Base-by-base conservation (phyloP, 371 early-diverging fungal species). In the Apophysomyces sp. region DNA sequence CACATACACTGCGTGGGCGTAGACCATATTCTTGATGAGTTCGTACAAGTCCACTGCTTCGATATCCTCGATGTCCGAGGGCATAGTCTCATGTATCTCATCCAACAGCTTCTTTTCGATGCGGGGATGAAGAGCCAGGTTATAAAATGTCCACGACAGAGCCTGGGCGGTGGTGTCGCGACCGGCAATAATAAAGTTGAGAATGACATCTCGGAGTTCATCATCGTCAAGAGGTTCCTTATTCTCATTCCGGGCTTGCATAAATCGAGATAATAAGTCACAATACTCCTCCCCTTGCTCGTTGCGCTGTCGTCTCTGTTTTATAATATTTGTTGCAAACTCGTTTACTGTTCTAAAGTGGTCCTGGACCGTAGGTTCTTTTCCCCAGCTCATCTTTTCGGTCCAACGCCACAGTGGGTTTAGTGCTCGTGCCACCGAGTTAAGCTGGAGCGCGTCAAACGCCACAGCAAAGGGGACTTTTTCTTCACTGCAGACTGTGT, bases 161-260 rank as follows among this genome's bases (percentile, higher is more conserved):
- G 90, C 82, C 56, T 88, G 86, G 0, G 92, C 92, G 2, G 92
- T 92, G 0, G 91, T 91, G 40, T 88, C 89, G 41, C 89, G 73
- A 26, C 89, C 91, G 27, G 81, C 81, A 66, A 87, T 80, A 51
- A 76, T 62, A 39, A 84, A 78, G 52, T 83, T 85, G 8, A 85
- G 36, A 9, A 83, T 68, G 11, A 69, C 69, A 54, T 85, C 85
- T 18, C 85, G 73, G 28, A 85, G 67, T 51, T 85, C 83, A 11
- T 16, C 12, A 57, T 80, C 72, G 40, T 65, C 72, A 11, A 78
- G 60, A 2, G 44, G 58, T 28, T 83, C 71, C 1, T 69, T 71
- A 5, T 61, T 28, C n/a, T 81, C 82, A 54, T 80, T 72, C 4
- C 55, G 31, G 8, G 74, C 54, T 7, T 58, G 49, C 67, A 81